These are phyloP conservation scores for Lagerstroemia speciosa DNA, from an alignment of 345 rosid genomes.

Conservation along the genomic window DNA sequence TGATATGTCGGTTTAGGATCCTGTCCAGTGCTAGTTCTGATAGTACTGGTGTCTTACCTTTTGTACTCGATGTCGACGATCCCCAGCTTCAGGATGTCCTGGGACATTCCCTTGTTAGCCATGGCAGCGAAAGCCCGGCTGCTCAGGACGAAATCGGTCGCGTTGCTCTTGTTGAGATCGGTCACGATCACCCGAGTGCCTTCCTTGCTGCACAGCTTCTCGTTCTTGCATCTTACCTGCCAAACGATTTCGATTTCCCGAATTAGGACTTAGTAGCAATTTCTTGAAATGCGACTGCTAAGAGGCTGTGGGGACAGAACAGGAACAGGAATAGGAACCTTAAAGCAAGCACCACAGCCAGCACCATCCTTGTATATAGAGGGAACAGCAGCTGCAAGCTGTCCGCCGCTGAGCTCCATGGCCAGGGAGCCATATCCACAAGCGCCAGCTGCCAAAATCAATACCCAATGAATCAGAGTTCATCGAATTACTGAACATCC, in stretches of 20 bases:
- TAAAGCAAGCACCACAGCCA: constrained; percentile 87
- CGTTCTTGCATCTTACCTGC: constrained; percentile 76
- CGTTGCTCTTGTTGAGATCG: constrained; percentile 56
- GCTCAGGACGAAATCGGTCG: constrained; percentile 74
- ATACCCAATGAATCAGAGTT: constrained; percentile 13
- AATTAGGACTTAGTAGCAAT: not conserved
- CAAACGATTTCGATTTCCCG: not conserved
- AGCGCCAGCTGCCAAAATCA: constrained; percentile 60
- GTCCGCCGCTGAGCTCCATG: constrained; percentile 37
- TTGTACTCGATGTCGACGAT: constrained; percentile 67
- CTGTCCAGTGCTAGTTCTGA: no score
- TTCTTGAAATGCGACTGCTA: no score
- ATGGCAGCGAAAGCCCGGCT: constrained; percentile 76
- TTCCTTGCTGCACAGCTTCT: constrained; percentile 37
- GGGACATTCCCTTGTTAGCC: constrained; percentile 53
- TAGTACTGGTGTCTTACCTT: constrained; percentile 38
- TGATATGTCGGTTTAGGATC: not conserved
- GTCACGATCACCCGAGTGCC: constrained; percentile 66
- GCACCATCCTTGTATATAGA: constrained; percentile 77
- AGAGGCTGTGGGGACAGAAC: no score
- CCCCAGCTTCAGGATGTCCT: constrained; percentile 45
- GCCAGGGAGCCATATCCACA: constrained; percentile 82
- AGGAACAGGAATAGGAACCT: no score
- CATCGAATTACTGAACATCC: constrained; percentile 6
- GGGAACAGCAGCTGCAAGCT: constrained; percentile 13